These are phyloP conservation scores for Candida dajiaensis DNA, from an alignment of 805 yeast species.

Conservation along the genomic window DNA sequence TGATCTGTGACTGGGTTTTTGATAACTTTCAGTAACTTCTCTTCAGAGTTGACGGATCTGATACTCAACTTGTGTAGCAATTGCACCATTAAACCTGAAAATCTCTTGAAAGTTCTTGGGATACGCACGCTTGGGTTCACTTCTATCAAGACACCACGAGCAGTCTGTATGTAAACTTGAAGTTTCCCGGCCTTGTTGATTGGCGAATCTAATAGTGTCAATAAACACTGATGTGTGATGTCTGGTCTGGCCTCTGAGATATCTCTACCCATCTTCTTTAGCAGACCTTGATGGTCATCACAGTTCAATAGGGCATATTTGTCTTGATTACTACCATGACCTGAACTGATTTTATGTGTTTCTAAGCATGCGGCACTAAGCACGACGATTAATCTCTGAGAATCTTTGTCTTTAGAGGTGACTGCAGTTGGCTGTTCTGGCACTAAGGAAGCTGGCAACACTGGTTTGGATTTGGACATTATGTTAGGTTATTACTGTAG, in stretches of 20 bases:
- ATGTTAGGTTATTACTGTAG: background rate
- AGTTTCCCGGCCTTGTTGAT: slow-evolving; percentile 95
- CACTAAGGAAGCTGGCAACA: slow-evolving; percentile 65
- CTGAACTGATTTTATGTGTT: slow-evolving; percentile 81
- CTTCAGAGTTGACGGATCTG: slow-evolving; percentile 92
- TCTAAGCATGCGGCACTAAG: slow-evolving; percentile 93
- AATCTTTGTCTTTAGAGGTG: slow-evolving; percentile 76
- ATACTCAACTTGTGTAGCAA: slow-evolving; percentile 87
- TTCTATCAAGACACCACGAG: slow-evolving; percentile 89
- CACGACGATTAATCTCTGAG: slow-evolving; percentile 90
- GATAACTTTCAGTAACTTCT: slow-evolving; percentile 86
- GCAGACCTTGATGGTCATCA: slow-evolving; percentile 95
- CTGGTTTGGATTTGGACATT: slow-evolving; percentile 6
- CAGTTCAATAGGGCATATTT: slow-evolving; percentile 91
- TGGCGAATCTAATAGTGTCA: slow-evolving; percentile 94
- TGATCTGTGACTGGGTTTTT: slow-evolving; percentile 97
- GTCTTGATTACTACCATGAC: slow-evolving; percentile 71
- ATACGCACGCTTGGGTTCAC: slow-evolving; percentile 95
- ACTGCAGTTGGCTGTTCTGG: slow-evolving; percentile 83
- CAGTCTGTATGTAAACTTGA: slow-evolving; percentile 95
- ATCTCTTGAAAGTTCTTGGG: slow-evolving; percentile 97
- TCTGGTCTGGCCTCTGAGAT: slow-evolving; percentile 99
- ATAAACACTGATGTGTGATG: slow-evolving; percentile 94
- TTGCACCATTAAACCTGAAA: slow-evolving; percentile 97
- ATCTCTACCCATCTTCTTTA: slow-evolving; percentile 94